Percentiles rank a stretch among this genome's conserved stretches.
phyloP scores from a whole-genome alignment of 2,329 filamentous ascomycete species.

The Talaromyces sp. region DNA sequence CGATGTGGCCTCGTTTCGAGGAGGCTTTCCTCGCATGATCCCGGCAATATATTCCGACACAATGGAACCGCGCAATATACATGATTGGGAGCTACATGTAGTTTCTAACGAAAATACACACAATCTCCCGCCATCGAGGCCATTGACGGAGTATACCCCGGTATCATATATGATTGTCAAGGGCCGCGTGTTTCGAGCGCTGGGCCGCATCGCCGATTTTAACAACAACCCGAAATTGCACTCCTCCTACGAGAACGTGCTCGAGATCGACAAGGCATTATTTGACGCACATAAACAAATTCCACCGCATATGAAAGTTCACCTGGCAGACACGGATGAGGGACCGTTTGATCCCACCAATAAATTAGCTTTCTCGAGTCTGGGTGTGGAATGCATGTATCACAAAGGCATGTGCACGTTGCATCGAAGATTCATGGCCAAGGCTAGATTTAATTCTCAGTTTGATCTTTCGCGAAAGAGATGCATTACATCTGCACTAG shows the following conservation, averaged over 20 bases:
- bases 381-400: conserved; percentile 47
- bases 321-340: background rate
- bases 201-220: conserved; percentile 41
- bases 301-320: conserved; percentile 57
- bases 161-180: conserved; percentile 46
- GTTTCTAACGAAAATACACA: conserved; percentile 40
- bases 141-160: conserved; percentile 54
- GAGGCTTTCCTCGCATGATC: conserved; percentile 62
- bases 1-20: conserved; percentile 59
- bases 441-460: conserved; percentile 68
- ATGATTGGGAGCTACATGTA: conserved; percentile 63
- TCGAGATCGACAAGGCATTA: conserved; percentile 54
- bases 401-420: conserved; percentile 87
- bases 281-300: conserved; percentile 57
- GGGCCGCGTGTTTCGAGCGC: conserved; percentile 34
- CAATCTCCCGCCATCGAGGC: conserved; percentile 52
- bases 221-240: conserved; percentile 31
- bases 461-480: conserved; percentile 82
- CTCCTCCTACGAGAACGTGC: conserved; percentile 54
- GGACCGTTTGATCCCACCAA: background rate
- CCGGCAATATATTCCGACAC: conserved; percentile 60
- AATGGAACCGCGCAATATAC: conserved; percentile 54
- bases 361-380: background rate
- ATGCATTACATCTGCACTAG: conserved; percentile 65
- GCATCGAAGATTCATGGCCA: conserved; percentile 76